Evolutionary conservation across 495 filamentous ascomycete genomes (phyloP).

Genomic region (Sporormia fimetaria): DNA sequence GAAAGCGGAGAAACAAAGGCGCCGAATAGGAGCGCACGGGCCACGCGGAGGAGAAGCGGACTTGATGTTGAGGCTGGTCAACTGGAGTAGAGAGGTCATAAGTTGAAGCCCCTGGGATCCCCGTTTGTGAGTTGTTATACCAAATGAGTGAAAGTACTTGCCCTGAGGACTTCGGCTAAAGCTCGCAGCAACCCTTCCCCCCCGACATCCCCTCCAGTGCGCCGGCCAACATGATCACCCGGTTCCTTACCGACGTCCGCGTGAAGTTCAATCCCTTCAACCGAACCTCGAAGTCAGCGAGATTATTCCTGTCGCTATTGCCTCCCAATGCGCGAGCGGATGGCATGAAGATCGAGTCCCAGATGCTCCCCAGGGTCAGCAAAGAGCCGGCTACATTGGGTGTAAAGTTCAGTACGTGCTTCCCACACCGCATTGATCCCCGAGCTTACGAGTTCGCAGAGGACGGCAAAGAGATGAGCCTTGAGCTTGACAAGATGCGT

Average conservation of each 20-base stretch:
- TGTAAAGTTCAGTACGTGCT: conserved; percentile 74
- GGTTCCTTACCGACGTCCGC: conserved; percentile 70
- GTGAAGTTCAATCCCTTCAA: conserved; percentile 90
- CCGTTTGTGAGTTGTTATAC: too few relatives aligned
- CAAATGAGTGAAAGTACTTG: too few relatives aligned
- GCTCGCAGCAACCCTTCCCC: neutral
- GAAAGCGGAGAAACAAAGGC: conserved; percentile 10
- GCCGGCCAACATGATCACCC: conserved; percentile 62
- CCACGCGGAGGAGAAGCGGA: neutral
- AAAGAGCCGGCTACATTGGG: conserved; percentile 49
- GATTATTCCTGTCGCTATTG: conserved; percentile 78
- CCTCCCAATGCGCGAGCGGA: conserved; percentile 60
- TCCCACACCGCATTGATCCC: neutral
- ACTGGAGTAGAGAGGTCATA: neutral
- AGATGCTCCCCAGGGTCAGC: conserved; percentile 55
- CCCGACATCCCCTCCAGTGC: neutral
- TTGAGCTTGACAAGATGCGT: conserved; percentile 61
- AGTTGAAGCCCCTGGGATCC: too few relatives aligned
- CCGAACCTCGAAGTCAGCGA: conserved; percentile 59
- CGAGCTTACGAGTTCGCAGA: too few relatives aligned
- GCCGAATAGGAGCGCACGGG: conserved; percentile 4
- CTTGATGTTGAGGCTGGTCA: neutral
- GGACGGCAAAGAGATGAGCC: conserved; percentile 66
- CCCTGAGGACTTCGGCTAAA: conserved; percentile 1
- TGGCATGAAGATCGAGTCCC: conserved; percentile 66